Evolutionary conservation across 495 filamentous ascomycete species (phyloP), one percentile per base, ranked within the genome.

Genomic region (Penicillium subrubescens): DNA sequence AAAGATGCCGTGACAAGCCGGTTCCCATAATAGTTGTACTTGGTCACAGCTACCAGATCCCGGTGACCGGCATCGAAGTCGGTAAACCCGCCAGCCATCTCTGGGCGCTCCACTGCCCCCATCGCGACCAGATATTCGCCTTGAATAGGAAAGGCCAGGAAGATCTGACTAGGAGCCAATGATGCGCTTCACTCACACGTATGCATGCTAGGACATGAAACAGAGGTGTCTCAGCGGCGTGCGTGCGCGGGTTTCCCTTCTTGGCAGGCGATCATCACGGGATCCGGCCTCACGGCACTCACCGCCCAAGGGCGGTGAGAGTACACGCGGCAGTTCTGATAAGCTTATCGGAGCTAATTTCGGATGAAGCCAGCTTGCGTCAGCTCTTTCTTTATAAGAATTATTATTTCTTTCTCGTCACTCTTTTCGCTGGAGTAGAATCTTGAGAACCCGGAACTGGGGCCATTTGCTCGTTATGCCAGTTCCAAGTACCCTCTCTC

Each of bases 1-100:
- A 93, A 90, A 39, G 91, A 95, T 33, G 91, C 92, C 12, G 94
- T 94, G 33, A 93, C 91, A 77, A 94, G 91, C 64, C 94, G 92
- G 67, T 90, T 93, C 62, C 95, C 95, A 73, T 94, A 94, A 69
- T 84, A 86, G 79, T 97, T 90, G 83, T 81, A 84, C 59, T 77
- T 79, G 48, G 78, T 81, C 54, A 83, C 81, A 8, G 81, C 73
- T 39, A 84, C 76, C 55, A 83, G 77, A 73, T 87, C 79, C 66
- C 84, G 78, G 74, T 88, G 79, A 68, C 89, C 83, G 67, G 90
- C 81, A 68, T 93, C 84, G 68, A 93, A 84, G 66, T 90, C 86
- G 62, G 87, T 83, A 56, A 87, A 88, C 33, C 85, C 86, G 57
- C 76, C 75, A 41, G 71, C 68, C 70, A 75, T 77, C 55, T 73